Conservation (phyloP, 305 asterid genomes). For the Andrographis paniculata region DNA sequence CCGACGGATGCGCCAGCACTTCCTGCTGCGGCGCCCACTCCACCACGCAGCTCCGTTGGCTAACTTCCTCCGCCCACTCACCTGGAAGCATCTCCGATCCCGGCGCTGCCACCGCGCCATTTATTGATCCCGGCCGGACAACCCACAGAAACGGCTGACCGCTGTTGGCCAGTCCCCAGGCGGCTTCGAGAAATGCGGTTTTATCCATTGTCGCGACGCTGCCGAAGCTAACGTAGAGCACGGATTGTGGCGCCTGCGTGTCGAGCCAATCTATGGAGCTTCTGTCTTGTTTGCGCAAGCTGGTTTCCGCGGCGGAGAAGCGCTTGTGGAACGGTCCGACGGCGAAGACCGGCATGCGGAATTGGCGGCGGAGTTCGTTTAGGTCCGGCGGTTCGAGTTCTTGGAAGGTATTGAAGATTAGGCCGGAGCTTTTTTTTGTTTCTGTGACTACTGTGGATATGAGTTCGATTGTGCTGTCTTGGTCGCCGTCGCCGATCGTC, state of each 20-base stretch:
- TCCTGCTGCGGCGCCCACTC: background rate
- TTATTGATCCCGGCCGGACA: slow-evolving; percentile 20
- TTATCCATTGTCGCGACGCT: slow-evolving; percentile 20
- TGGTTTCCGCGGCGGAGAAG: slow-evolving; percentile 20
- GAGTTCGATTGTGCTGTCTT: background rate
- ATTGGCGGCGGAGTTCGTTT: slow-evolving; percentile 2
- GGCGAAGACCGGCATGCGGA: slow-evolving; percentile 18
- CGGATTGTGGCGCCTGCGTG: slow-evolving; percentile 8
- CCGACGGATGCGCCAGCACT: background rate
- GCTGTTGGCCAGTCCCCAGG: slow-evolving; percentile 27
- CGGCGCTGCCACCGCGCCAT: slow-evolving; percentile 14
- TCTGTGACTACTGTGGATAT: no score
- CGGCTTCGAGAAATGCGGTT: slow-evolving; percentile 17
- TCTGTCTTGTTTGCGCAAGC: slow-evolving; percentile 20
- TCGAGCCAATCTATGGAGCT: slow-evolving; percentile 23
- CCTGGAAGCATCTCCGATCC: slow-evolving; percentile 2
- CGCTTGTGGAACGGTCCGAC: slow-evolving; percentile 28
- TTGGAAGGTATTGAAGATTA: slow-evolving; percentile 12
- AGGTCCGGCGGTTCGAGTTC: slow-evolving; percentile 14
- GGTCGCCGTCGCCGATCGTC: background rate
- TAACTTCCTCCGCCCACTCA: background rate
- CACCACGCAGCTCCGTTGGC: background rate
- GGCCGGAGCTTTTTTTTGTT: slow-evolving; percentile 8
- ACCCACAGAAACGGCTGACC: slow-evolving; percentile 27
- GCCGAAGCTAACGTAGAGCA: background rate